Evolutionary conservation across 805 yeast genomes (phyloP).

Genomic region (Cyberlindnera meyerae): DNA sequence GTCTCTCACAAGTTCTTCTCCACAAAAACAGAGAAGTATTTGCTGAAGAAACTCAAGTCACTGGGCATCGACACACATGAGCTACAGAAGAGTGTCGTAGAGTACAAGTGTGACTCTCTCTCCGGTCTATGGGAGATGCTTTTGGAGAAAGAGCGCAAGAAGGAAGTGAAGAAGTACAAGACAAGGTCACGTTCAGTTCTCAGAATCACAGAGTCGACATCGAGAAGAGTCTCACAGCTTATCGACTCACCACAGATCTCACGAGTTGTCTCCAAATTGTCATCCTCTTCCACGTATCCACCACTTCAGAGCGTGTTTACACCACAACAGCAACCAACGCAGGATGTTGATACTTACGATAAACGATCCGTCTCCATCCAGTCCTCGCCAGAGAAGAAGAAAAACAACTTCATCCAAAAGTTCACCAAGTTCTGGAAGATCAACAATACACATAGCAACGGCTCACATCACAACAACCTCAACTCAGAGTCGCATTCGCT

Average conservation of each 20-base stretch:
- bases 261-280: slow-evolving; percentile 25
- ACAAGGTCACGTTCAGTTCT: slow-evolving; percentile 31
- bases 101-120: slow-evolving; percentile 61
- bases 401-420: slow-evolving; percentile 28
- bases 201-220: slow-evolving; percentile 26
- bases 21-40: slow-evolving; percentile 55
- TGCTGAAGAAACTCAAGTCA: slow-evolving; percentile 54
- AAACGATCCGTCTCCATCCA: too few species aligned
- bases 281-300: slow-evolving; percentile 5
- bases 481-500: slow-evolving; percentile 4
- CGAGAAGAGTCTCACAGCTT: slow-evolving; percentile 25
- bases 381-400: slow-evolving; percentile 27
- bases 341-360: too few species aligned
- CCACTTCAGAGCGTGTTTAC: neutral
- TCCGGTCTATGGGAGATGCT: slow-evolving; percentile 73
- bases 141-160: slow-evolving; percentile 41
- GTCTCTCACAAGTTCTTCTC: slow-evolving; percentile 42
- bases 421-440: slow-evolving; percentile 31
- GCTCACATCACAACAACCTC: slow-evolving; percentile 11
- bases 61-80: slow-evolving; percentile 60
- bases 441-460: slow-evolving; percentile 8
- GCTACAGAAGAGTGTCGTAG: slow-evolving; percentile 51
- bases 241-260: slow-evolving; percentile 27
- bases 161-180: slow-evolving; percentile 29
- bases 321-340: neutral